Evolutionary conservation across 768 basidiomycete species (phyloP).

Genomic region (Termitomyces sp.): DNA sequence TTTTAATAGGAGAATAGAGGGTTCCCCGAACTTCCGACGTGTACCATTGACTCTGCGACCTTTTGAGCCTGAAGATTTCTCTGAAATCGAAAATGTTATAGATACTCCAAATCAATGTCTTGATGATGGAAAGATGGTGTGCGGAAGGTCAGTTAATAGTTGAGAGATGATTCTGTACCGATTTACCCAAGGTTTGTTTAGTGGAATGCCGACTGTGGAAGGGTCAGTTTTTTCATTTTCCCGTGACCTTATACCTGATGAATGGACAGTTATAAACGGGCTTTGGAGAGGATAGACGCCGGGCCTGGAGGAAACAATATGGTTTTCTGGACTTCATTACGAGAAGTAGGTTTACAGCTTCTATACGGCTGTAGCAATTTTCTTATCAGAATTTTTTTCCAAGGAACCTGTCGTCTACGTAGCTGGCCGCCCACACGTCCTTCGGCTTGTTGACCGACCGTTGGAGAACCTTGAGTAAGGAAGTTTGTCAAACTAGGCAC

Average conservation of each 20-base stretch:
- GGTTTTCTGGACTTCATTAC: slow-evolving; percentile 91
- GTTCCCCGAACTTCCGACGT: slow-evolving; percentile 89
- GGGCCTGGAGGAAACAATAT: slow-evolving; percentile 66
- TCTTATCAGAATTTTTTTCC: neutral
- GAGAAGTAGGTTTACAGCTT: slow-evolving; percentile 54
- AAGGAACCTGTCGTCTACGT: slow-evolving; percentile 96
- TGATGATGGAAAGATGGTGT: slow-evolving; percentile 56
- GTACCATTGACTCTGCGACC: slow-evolving; percentile 57
- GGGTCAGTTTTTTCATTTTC: slow-evolving; percentile 42
- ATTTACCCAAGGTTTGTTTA: slow-evolving; percentile 20
- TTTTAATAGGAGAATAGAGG: slow-evolving; percentile 70
- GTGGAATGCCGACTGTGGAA: slow-evolving; percentile 92
- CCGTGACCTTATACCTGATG: neutral
- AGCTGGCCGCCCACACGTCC: slow-evolving; percentile 81
- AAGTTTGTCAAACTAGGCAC: neutral
- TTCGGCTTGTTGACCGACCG: slow-evolving; percentile 82
- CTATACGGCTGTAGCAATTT: neutral
- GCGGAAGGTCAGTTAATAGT: slow-evolving; percentile 56
- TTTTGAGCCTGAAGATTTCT: slow-evolving; percentile 16
- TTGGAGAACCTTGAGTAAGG: slow-evolving; percentile 92
- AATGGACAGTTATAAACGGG: slow-evolving; percentile 59
- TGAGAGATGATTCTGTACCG: neutral
- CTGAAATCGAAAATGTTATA: slow-evolving; percentile 23
- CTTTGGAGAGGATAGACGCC: slow-evolving; percentile 75
- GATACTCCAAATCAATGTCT: slow-evolving; percentile 32